These are phyloP conservation scores for Raphanus hybrid DNA, from an alignment of 441 rosid genomes.

Conservation along the genomic window DNA sequence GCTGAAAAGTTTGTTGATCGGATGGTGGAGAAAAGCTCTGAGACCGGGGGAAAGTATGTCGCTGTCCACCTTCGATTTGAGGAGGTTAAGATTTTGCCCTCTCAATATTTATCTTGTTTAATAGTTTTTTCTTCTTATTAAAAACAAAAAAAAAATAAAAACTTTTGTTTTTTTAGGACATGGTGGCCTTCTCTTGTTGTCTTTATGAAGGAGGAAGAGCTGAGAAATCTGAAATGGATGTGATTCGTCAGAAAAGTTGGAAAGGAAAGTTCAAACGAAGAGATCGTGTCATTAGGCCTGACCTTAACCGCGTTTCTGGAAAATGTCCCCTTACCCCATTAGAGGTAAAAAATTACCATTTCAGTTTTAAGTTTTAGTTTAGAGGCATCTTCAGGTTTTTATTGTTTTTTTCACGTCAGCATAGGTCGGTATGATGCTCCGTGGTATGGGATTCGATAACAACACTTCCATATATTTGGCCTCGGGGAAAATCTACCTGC, in stretches of 20 bases:
- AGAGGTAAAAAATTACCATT: slow-evolving; percentile 61
- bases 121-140: too few species aligned
- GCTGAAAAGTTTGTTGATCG: slow-evolving; percentile 67
- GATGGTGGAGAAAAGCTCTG: slow-evolving; percentile 79
- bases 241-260: slow-evolving; percentile 76
- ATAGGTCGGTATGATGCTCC: slow-evolving; percentile 95
- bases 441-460: slow-evolving; percentile 96
- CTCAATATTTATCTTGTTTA: not conserved
- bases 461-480: slow-evolving; percentile 84
- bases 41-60: slow-evolving; percentile 75
- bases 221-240: slow-evolving; percentile 71
- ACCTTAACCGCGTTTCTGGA: slow-evolving; percentile 80
- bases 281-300: slow-evolving; percentile 66
- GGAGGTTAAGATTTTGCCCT: slow-evolving; percentile 54
- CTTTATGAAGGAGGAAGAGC: slow-evolving; percentile 83
- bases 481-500: slow-evolving; percentile 76
- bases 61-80: slow-evolving; percentile 92
- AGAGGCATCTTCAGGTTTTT: not conserved
- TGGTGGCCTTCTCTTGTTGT: slow-evolving; percentile 98
- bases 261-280: slow-evolving; percentile 81
- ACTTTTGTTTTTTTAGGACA: slow-evolving; percentile 55
- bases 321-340: slow-evolving; percentile 94
- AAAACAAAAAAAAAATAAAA: too few species aligned
- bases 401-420: slow-evolving; percentile 55
- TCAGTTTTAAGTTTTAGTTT: not conserved